Evolutionary conservation across 208 protist genomes (phyloP).

Genomic region (Leptomonas seymouri): DNA sequence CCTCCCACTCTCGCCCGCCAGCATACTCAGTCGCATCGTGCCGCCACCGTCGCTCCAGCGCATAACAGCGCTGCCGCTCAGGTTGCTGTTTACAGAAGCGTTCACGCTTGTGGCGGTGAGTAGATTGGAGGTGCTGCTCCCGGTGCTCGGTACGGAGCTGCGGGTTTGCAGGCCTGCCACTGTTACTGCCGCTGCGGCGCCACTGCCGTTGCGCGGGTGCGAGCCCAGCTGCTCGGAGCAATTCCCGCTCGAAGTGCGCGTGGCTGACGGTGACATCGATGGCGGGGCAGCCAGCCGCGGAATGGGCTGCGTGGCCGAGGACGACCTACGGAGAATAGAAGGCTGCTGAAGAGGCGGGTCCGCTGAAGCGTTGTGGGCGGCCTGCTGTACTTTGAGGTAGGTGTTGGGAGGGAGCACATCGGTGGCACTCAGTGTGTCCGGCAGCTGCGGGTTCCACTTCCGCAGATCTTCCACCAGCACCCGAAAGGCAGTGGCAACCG

Average conservation of each 20-base stretch:
- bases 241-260: slow-evolving; percentile 1
- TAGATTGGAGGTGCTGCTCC: not conserved
- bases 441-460: slow-evolving; percentile 56
- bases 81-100: slow-evolving; percentile 14
- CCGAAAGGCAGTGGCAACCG: slow-evolving; percentile 27
- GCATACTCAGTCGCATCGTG: slow-evolving; percentile 16
- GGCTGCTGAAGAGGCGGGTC: not conserved
- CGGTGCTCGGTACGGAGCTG: not conserved
- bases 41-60: slow-evolving; percentile 14
- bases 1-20: slow-evolving; percentile 19
- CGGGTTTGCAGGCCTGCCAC: not conserved
- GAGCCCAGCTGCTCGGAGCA: not conserved
- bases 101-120: not conserved
- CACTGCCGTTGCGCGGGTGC: not conserved
- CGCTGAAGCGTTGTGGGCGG: not conserved
- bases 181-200: not conserved
- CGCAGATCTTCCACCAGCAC: slow-evolving; percentile 44
- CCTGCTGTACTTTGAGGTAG: slow-evolving; percentile 40
- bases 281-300: slow-evolving; percentile 8
- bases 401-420: slow-evolving; percentile 50
- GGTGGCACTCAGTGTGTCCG: slow-evolving; percentile 21
- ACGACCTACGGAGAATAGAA: not conserved
- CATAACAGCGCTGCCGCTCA: slow-evolving; percentile 9
- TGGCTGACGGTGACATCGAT: not conserved
- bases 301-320: not conserved